phyloP scores from a whole-genome alignment of 2,329 filamentous ascomycete genomes.

The Graphium sp. region DNA sequence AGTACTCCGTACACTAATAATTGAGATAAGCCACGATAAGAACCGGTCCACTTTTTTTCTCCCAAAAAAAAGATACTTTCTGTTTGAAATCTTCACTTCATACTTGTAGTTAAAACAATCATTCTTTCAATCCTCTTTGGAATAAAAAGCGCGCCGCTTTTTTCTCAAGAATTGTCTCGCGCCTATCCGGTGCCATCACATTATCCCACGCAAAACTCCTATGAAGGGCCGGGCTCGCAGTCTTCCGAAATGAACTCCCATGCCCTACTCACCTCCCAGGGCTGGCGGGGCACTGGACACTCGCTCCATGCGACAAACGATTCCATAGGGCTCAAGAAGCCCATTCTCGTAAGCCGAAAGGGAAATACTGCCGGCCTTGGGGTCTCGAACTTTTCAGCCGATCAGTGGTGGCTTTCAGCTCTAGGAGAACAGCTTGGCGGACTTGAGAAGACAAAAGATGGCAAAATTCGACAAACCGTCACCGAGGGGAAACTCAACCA shows the following conservation, averaged over 20 bases:
- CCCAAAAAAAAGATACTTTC: no score
- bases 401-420: constrained; percentile 95
- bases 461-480: constrained; percentile 38
- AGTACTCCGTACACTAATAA: no score
- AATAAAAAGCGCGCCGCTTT: no score
- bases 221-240: no score
- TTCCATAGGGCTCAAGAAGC: constrained; percentile 62
- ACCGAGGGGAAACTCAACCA: constrained; percentile 36
- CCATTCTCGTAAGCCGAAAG: constrained; percentile 70
- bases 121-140: no score
- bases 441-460: constrained; percentile 45
- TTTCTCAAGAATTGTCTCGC: no score
- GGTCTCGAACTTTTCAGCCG: constrained; percentile 51
- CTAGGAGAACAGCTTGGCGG: constrained; percentile 83
- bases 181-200: no score
- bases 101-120: no score
- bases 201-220: no score
- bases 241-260: constrained; percentile 86
- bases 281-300: constrained; percentile 81
- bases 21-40: no score
- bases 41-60: no score
- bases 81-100: no score
- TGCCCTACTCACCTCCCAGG: constrained; percentile 67
- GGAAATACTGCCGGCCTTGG: constrained; percentile 69
- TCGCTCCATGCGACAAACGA: constrained; percentile 64